phyloP scores from a whole-genome alignment of 2,329 filamentous ascomycete genomes.

The Aspergillus awamori region DNA sequence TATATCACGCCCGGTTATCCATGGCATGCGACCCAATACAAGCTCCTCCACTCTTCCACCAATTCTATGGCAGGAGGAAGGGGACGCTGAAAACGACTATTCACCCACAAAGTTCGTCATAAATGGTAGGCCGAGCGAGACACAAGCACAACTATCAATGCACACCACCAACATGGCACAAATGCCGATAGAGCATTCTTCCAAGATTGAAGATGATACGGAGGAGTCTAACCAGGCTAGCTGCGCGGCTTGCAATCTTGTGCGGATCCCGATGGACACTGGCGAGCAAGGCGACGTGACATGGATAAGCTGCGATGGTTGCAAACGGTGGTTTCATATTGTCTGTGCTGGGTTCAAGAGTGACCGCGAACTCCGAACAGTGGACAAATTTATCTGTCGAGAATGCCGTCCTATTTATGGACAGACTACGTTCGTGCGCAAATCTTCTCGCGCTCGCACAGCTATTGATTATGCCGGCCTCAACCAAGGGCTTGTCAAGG shows the following conservation, averaged over 20 bases:
- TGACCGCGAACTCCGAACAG: conserved; percentile 64
- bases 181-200: conserved; percentile 21
- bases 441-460: conserved; percentile 65
- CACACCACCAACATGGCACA: conserved; percentile 7
- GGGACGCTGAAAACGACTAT: conserved; percentile 17
- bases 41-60: conserved; percentile 41
- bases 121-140: conserved; percentile 16
- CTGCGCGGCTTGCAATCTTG: conserved; percentile 62
- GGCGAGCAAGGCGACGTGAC: conserved; percentile 58
- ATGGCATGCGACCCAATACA: conserved; percentile 41
- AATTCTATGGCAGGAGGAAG: conserved; percentile 38
- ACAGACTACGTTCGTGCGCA: conserved; percentile 67
- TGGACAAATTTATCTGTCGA: conserved; percentile 69
- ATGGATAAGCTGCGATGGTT: conserved; percentile 71
- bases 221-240: conserved; percentile 44
- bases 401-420: conserved; percentile 63
- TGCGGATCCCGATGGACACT: conserved; percentile 54
- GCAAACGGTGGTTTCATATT: conserved; percentile 70
- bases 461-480: conserved; percentile 70
- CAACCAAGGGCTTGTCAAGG: conserved; percentile 67
- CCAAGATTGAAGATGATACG: conserved; percentile 34
- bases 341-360: conserved; percentile 68
- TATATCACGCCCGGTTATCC: conserved; percentile 40
- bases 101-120: conserved; percentile 14
- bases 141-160: not conserved